Evolutionary conservation across 306 rosid species (phyloP), one percentile per base, ranked within the genome.

Genomic region (Gleditsia sinensis): DNA sequence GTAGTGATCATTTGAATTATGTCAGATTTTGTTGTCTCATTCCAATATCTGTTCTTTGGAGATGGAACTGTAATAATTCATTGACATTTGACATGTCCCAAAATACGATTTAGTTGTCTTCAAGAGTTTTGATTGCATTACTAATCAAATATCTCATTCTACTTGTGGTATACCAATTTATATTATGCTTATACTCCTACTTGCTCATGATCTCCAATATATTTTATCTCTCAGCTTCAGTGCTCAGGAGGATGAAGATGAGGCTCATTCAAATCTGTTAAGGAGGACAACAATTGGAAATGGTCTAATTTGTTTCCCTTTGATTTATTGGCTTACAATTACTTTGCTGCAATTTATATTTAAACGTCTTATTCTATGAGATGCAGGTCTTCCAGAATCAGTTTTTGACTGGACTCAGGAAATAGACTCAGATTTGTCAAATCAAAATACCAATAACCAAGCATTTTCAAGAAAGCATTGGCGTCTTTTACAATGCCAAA

Each of bases 401-500:
- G 39, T 94, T 75, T 74, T 91, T 69, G 99, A 94, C 72, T 94
- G 97, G 99, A 94, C 99, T 9, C 69, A 89, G 57, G 99, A 94
- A 78, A 65, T 90, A 75, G 96, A 86, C 57, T 86, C 96, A 9
- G 97, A 92, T 63, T 84, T 92, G 79, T 84, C 91, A 57, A 88
- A 81, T 77, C 95, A 90, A 78, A 94, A 88, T 83, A 78, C 55
- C 56, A 90, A 82, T 74, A 92, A 89, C 76, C 99, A 94, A 84
- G 97, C 95, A 69, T 92, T 94, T 86, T 91, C 99, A 46, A 77
- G 92, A 81, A 94, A 84, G 85, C 93, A 86, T 77, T 94, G 99
- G 99, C 99, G 97, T 65, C 97, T 94, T 80, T 90, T 94, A 55
- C 97, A 92, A 77, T 94, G 96, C 84, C 96, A 92, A 90, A 81